Base-by-base conservation (phyloP, 192 early-diverging fungal species). In the Phycomyces nitens region DNA sequence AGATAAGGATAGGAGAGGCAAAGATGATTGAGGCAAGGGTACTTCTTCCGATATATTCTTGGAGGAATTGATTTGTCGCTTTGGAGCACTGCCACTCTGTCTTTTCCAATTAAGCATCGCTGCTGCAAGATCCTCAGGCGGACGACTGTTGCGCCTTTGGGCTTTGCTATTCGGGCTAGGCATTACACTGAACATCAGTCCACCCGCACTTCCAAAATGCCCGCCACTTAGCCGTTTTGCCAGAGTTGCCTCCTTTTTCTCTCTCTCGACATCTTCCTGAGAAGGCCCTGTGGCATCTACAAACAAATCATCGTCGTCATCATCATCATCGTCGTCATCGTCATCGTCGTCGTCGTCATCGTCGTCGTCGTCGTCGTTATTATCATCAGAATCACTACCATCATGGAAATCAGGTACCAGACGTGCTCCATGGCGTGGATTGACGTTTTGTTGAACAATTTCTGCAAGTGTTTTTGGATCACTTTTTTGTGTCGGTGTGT, bases 201-300 rank as follows among this genome's bases (percentile, higher is more conserved):
- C 74, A 20, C 74, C 74, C 6, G 74, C 74, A 49, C 69, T 71
- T 7, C 74, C 74, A 52, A 42, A 76, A 40, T 76, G 74, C 9
- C 74, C 74, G 5, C 74, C 74, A 23, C 59, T 63, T 9, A 76
- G 62, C 55, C 74, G 44, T 50, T 76, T 76, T 2, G 74, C 62
- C 38, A 76, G 57, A 7, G 53, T 38, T n/a, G 47, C 41, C 27
- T 64, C 67, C 18, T 41, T 53, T 22, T 49, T 44, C 42, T 75
- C 68, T 18, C 60, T 38, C 27, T 75, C 68, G 14, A 69, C 39
- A 42, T 69, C 73, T 3, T 75, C 68, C 40, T 75, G 62, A 22
- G 64, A 53, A 38, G 27, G 26, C 3, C 50, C 68, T 4, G 57
- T 61, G 1, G 73, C 73, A 66, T 75, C 73, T 2, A 75, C 73